phyloP scores from a whole-genome alignment of 257 asterid species.

The Anisodus tanguticus region DNA sequence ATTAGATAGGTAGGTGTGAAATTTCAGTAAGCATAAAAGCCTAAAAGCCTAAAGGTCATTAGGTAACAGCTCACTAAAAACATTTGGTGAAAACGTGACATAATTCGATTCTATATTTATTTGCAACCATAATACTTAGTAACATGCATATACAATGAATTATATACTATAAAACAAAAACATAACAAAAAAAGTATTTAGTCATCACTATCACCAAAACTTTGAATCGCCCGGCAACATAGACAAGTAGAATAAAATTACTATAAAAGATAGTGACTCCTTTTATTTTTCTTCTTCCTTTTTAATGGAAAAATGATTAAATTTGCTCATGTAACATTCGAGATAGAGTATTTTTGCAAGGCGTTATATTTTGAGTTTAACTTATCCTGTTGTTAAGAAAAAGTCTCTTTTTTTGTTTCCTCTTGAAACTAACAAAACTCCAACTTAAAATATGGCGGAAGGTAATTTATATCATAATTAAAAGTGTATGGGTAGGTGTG shows the following conservation, averaged over 20 bases:
- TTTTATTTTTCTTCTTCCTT: background rate
- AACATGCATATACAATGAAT: constrained; percentile 25
- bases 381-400: no score
- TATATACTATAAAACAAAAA: background rate
- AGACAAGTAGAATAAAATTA: background rate
- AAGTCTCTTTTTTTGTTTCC: no score
- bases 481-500: background rate
- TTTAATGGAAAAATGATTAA: background rate
- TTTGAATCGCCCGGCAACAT: background rate
- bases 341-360: background rate
- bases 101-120: background rate
- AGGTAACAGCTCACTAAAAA: background rate
- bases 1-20: background rate
- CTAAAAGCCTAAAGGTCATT: background rate
- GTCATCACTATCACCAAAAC: constrained; percentile 19
- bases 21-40: background rate
- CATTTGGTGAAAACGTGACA: constrained; percentile 12
- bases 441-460: background rate
- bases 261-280: background rate
- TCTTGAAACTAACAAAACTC: background rate
- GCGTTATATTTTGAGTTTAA: no score
- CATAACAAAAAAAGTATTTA: background rate
- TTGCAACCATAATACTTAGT: background rate
- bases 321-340: background rate
- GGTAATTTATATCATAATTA: no score